A percentile compares a stretch with the other conserved stretches of the same genome.
Evolutionary conservation across 106 monocot species (phyloP).

Genomic region (Dioscorea dumetorum): DNA sequence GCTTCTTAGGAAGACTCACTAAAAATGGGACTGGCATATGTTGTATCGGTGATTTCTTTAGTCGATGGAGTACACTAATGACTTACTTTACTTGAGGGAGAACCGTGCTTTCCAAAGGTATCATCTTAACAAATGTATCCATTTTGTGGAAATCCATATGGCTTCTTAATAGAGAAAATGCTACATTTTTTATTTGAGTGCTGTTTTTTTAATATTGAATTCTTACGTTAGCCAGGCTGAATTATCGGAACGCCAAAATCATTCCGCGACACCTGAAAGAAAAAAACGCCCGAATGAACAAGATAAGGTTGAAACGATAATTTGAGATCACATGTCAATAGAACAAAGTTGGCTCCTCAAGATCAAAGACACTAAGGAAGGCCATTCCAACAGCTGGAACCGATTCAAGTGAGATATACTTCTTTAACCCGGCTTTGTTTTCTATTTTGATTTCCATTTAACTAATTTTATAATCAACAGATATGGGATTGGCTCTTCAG

Average conservation of each 20-base stretch:
- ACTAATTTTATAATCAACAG: slow-evolving; percentile 12
- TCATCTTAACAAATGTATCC: neutral
- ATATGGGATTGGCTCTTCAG: slow-evolving; percentile 97
- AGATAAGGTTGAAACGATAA: slow-evolving; percentile 15
- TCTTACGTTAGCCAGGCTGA: slow-evolving; percentile 75
- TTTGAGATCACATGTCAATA: neutral
- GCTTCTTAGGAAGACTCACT: slow-evolving; percentile 60
- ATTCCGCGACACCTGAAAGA: neutral
- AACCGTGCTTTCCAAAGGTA: slow-evolving; percentile 92
- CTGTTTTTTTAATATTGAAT: slow-evolving; percentile 17
- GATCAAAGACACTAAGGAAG: slow-evolving; percentile 43
- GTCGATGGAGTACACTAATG: slow-evolving; percentile 95
- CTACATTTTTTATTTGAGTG: too few species aligned
- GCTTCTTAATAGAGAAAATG: too few species aligned
- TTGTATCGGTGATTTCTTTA: slow-evolving; percentile 58
- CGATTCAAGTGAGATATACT: slow-evolving; percentile 51
- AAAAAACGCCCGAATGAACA: slow-evolving; percentile 12
- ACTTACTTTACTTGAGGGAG: slow-evolving; percentile 86
- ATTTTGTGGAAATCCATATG: neutral
- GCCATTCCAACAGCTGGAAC: slow-evolving; percentile 53
- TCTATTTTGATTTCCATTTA: too few species aligned
- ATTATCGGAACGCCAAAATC: slow-evolving; percentile 38
- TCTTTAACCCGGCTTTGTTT: too few species aligned
- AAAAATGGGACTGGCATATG: slow-evolving; percentile 71
- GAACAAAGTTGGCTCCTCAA: slow-evolving; percentile 27